Evolutionary conservation across 73 alveolate species (phyloP).

Genomic region (Paramecium sonneborni): DNA sequence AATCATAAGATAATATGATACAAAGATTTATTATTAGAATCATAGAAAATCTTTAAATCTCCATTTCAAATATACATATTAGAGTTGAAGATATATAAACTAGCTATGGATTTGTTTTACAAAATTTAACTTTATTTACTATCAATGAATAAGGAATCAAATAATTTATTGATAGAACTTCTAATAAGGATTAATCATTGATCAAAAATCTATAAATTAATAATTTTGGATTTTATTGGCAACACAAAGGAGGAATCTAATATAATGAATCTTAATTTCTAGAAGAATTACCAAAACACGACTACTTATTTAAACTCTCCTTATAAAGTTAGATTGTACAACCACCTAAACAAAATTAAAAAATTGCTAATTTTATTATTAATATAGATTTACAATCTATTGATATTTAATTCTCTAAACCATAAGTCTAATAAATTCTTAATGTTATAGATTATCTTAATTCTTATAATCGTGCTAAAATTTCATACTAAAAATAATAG

Average conservation of each 20-base stretch:
- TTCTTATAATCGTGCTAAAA: not conserved
- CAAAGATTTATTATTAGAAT: conserved; percentile 4
- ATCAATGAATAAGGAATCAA: not conserved
- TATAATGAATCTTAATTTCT: not conserved
- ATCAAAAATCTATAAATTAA: not conserved
- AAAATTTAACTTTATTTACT: not conserved
- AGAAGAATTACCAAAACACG: not conserved
- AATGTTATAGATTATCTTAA: not conserved
- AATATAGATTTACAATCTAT: not conserved
- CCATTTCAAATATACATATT: conserved; percentile 16
- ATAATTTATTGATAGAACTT: conserved; percentile 19
- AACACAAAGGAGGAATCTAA: not conserved
- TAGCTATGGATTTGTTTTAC: not conserved
- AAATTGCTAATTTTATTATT: not conserved
- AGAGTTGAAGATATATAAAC: not conserved
- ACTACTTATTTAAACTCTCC: conserved; percentile 1
- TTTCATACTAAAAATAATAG: not conserved
- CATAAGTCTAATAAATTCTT: not conserved
- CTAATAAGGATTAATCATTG: not conserved
- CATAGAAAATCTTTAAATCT: not conserved
- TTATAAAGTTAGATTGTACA: not conserved
- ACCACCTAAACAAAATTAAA: not conserved
- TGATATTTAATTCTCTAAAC: conserved; percentile 1
- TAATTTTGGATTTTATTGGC: conserved; percentile 32
- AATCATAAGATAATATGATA: not conserved